phyloP scores from a whole-genome alignment of 2,329 filamentous ascomycete genomes.

The Fonsecaea erecta region DNA sequence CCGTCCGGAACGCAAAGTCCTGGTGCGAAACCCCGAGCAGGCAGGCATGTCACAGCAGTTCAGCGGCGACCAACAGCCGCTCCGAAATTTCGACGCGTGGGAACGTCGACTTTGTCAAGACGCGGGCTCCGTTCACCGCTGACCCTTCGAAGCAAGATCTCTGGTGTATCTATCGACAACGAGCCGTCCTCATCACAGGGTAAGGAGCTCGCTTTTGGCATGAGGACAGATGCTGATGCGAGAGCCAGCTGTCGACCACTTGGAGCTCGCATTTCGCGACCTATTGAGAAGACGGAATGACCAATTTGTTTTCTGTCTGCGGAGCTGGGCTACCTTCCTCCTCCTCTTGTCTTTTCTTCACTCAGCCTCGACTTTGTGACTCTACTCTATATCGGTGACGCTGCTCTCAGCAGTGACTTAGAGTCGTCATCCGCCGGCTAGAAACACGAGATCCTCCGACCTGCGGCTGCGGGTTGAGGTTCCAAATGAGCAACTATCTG shows the following conservation, averaged over 20 bases:
- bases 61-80: too few relatives aligned
- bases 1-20: too few relatives aligned
- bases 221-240: conserved; percentile 16
- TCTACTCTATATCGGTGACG: neutral
- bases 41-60: too few relatives aligned
- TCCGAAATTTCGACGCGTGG: too few relatives aligned
- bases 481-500: conserved; percentile 35
- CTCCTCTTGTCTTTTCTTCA: neutral
- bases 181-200: conserved; percentile 30
- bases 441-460: conserved; percentile 13
- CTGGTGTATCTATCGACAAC: conserved; percentile 36
- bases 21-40: too few relatives aligned
- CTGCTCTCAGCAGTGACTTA: conserved; percentile 2
- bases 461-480: conserved; percentile 1
- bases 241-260: too few relatives aligned
- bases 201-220: conserved; percentile 11
- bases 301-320: too few relatives aligned
- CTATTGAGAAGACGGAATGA: too few relatives aligned
- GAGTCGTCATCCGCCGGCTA: neutral
- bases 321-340: too few relatives aligned
- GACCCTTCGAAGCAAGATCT: conserved; percentile 26
- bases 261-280: too few relatives aligned
- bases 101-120: conserved; percentile 26
- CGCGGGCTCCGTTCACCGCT: conserved; percentile 32
- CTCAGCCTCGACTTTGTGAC: conserved; percentile 2